Conservation (phyloP, 192 early-diverging fungal species). For the Endogone sp. region DNA sequence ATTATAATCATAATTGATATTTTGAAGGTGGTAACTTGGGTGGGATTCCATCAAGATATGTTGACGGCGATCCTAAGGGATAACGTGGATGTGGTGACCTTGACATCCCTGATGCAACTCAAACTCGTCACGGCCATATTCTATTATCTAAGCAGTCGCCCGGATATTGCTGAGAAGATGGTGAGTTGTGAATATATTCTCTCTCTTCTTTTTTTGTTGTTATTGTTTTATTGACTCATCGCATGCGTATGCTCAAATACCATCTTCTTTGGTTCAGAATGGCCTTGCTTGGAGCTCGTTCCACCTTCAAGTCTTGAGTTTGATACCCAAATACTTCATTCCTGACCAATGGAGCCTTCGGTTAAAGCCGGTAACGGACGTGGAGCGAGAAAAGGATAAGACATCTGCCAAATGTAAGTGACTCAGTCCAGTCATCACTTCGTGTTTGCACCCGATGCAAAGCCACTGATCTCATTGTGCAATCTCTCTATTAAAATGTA, state of each 20-base stretch:
- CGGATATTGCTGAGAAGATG: constrained; percentile 16
- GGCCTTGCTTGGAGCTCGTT: constrained; percentile 42
- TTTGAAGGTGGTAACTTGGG: neutral
- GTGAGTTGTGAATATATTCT: neutral
- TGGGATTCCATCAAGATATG: constrained; percentile 24
- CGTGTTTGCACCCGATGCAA: neutral
- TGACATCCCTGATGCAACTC: constrained; percentile 42
- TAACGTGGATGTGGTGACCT: constrained; percentile 26
- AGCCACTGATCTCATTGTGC: neutral
- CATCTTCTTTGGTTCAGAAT: constrained; percentile 1
- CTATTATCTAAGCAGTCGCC: constrained; percentile 37
- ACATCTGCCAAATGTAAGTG: constrained; percentile 13
- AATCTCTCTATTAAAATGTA: neutral
- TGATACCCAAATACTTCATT: constrained; percentile 40
- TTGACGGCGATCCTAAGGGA: constrained; percentile 55
- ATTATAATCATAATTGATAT: neutral
- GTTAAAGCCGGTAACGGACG: constrained; percentile 26
- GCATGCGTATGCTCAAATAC: neutral
- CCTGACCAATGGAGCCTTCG: constrained; percentile 33
- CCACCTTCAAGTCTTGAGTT: constrained; percentile 34
- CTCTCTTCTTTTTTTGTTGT: neutral
- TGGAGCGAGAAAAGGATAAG: constrained; percentile 22
- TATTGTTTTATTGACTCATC: neutral
- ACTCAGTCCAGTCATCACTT: constrained; percentile 14
- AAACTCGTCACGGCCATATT: constrained; percentile 44